Evolutionary conservation across 1,284 basidiomycete species (phyloP), one percentile per base, ranked within the genome.

Genomic region (Athelia sp.): DNA sequence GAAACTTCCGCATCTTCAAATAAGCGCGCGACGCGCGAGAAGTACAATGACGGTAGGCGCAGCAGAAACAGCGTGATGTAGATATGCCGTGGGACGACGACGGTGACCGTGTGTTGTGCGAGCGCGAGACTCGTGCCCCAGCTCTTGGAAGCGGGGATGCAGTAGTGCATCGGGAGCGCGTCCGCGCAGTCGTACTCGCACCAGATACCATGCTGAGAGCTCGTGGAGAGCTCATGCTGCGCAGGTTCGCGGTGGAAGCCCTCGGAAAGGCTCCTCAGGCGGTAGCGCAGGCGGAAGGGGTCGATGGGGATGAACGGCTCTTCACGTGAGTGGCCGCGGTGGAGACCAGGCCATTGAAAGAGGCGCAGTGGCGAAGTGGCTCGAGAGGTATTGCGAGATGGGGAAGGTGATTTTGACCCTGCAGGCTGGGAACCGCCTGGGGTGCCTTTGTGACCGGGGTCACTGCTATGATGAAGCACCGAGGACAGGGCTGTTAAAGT

Each of bases 1-100:
- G 74, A 79, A 42, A 87, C 62, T 34, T 83, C 74, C 0, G 83
- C 82, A 43, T 84, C 82, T 52, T 84, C 78, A 50, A 85, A 85
- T 19, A 86, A 70, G 35, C 73, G 72, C 3, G 78, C 71, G 6
- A 87, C 82, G 1, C 84, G 76, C 6, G 78, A 75, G 60, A 81
- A 86, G 59, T 87, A 87, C 8, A 85, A 63, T 9, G 76, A 70
- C 1, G 83, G 84, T 1, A 87, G 67, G 22, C 79, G 71, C 17
- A 87, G 66, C 8, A 85, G 75, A 29, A 29, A 29, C n/a, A 75
- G 50, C 50, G 73, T 64, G 19, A 80, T 66, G 58, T 84, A 84
- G 0, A 71, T 18, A 55, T 78, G 73, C 23, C 75, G 69, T 1
- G 78, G 72, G 9, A 81, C 34, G 2, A 71, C 70, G 47, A 75